Conservation (phyloP, 257 asterid species). For the Solanum gracilifrons region DNA sequence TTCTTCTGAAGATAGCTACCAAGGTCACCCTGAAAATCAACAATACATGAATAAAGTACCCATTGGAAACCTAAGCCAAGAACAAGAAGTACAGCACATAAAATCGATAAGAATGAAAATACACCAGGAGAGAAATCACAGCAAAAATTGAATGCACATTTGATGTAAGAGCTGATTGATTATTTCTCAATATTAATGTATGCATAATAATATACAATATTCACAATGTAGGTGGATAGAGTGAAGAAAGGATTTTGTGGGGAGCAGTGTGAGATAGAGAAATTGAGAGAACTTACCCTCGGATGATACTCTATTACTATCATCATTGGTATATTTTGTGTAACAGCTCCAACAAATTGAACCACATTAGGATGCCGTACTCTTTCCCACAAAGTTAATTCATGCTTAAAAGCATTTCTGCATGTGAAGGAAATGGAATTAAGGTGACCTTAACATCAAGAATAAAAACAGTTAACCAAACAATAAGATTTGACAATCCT, state of each 20-base stretch:
- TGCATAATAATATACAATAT: not conserved
- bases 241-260: not conserved
- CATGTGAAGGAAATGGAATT: constrained; percentile 2
- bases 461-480: not conserved
- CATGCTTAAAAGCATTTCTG: constrained; percentile 86
- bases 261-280: not conserved
- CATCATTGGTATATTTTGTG: constrained; percentile 98
- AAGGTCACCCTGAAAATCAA: constrained; percentile 65
- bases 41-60: not conserved
- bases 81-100: not conserved
- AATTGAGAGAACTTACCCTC: constrained; percentile 46
- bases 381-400: constrained; percentile 75
- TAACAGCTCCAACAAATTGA: constrained; percentile 97
- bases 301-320: constrained; percentile 77
- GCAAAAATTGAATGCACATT: not conserved
- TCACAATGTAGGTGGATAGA: not conserved
- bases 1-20: constrained; percentile 72
- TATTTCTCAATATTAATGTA: not conserved
- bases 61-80: not conserved
- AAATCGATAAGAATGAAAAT: not conserved
- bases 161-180: not conserved
- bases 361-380: constrained; percentile 97
- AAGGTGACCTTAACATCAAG: not conserved
- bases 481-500: not conserved
- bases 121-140: not conserved